Percentiles rank a stretch among this genome's conserved stretches.
These are phyloP conservation scores for Cryptosporidium viatorum DNA, from an alignment of 169 alveolate genomes.

Conservation along the genomic window DNA sequence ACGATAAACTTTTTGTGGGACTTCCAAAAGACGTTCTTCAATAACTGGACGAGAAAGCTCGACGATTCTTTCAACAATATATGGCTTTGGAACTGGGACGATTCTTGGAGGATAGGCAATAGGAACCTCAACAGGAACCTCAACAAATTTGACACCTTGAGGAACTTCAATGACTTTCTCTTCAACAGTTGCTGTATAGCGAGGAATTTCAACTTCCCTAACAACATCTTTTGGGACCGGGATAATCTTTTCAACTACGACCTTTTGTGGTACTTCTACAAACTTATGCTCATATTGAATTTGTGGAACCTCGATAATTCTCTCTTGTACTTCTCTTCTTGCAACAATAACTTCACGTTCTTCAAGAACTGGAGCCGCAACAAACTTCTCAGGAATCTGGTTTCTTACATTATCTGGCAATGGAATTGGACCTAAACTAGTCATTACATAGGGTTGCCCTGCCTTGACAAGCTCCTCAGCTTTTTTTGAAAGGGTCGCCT, in stretches of 20 bases:
- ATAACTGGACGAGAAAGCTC: slow-evolving; percentile 84
- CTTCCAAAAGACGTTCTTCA: slow-evolving; percentile 83
- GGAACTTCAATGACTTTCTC: slow-evolving; percentile 88
- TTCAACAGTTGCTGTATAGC: slow-evolving; percentile 86
- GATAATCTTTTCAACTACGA: slow-evolving; percentile 82
- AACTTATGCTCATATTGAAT: slow-evolving; percentile 87
- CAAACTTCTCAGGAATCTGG: slow-evolving; percentile 87
- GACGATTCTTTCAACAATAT: slow-evolving; percentile 85
- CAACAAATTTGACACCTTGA: slow-evolving; percentile 88
- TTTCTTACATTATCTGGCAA: slow-evolving; percentile 84
- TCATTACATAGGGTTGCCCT: slow-evolving; percentile 85
- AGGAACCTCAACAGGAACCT: slow-evolving; percentile 89
- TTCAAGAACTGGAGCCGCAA: slow-evolving; percentile 86
- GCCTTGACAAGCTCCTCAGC: slow-evolving; percentile 75
- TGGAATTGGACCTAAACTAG: slow-evolving; percentile 88
- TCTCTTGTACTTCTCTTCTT: slow-evolving; percentile 85
- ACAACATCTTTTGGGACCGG: slow-evolving; percentile 84
- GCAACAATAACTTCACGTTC: slow-evolving; percentile 87
- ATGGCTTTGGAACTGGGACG: slow-evolving; percentile 84
- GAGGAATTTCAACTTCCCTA: slow-evolving; percentile 84
- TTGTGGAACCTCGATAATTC: slow-evolving; percentile 87
- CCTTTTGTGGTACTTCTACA: slow-evolving; percentile 81
- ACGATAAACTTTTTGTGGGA: slow-evolving; percentile 86
- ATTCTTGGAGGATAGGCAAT: slow-evolving; percentile 88
- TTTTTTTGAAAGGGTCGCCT: slow-evolving; percentile 72